These are phyloP conservation scores for Celoporthe dispersa DNA, from an alignment of 2,329 filamentous ascomycete genomes.

Conservation along the genomic window DNA sequence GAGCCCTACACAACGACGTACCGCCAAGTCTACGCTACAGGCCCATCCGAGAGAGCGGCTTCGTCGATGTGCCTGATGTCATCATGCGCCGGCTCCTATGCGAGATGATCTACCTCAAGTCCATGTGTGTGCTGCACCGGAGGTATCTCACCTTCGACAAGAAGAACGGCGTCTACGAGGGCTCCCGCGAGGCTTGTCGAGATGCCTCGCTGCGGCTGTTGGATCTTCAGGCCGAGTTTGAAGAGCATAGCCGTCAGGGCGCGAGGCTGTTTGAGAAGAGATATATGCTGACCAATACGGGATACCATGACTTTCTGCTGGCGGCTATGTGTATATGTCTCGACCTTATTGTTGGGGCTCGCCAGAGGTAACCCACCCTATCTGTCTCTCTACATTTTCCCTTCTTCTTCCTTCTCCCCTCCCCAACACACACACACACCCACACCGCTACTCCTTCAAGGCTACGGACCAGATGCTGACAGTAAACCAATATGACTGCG, in stretches of 20 bases:
- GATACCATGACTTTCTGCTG: constrained; percentile 61
- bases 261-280: constrained; percentile 57
- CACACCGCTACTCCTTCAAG: too few relatives aligned
- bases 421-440: too few relatives aligned
- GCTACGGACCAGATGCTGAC: constrained; percentile 8
- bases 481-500: background rate
- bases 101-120: constrained; percentile 49
- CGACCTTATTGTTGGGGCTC: constrained; percentile 47
- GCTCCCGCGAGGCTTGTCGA: constrained; percentile 48
- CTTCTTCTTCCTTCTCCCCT: background rate
- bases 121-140: constrained; percentile 55
- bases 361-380: constrained; percentile 39
- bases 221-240: constrained; percentile 52
- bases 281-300: constrained; percentile 58
- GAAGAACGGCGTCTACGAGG: constrained; percentile 42
- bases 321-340: constrained; percentile 64
- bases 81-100: constrained; percentile 45
- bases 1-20: constrained; percentile 39
- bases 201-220: constrained; percentile 50
- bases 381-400: background rate
- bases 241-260: constrained; percentile 50
- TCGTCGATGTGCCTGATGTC: constrained; percentile 42
- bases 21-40: constrained; percentile 37
- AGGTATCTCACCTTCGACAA: constrained; percentile 49
- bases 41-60: constrained; percentile 36